These are phyloP conservation scores for Torrubiellomyces zombiae DNA, from an alignment of 2,329 filamentous ascomycete genomes.

Conservation along the genomic window DNA sequence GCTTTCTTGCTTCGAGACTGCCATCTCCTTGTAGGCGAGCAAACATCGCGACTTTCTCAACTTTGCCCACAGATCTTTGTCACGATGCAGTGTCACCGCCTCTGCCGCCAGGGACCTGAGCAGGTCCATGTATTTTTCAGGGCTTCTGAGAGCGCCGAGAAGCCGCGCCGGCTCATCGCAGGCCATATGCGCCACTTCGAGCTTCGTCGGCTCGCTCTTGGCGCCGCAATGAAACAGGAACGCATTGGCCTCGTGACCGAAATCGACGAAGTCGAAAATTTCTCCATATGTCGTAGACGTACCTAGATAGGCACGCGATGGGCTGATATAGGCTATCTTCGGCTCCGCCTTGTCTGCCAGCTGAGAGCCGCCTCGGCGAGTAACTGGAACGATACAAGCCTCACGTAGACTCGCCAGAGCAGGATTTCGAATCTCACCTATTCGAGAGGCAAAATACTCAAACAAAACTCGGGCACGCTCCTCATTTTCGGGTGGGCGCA, in stretches of 20 bases:
- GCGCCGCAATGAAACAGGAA: constrained; percentile 82
- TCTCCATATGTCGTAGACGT: constrained; percentile 54
- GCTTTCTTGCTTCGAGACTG: constrained; percentile 26
- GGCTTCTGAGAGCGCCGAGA: constrained; percentile 59
- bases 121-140: constrained; percentile 75
- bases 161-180: constrained; percentile 70
- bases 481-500: constrained; percentile 51
- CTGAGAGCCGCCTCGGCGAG: constrained; percentile 13
- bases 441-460: constrained; percentile 63
- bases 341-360: constrained; percentile 23
- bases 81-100: constrained; percentile 50
- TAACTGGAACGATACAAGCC: constrained; percentile 57
- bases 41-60: constrained; percentile 66
- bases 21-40: constrained; percentile 65
- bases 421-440: constrained; percentile 52
- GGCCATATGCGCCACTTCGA: constrained; percentile 71
- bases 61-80: constrained; percentile 60
- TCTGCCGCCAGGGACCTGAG: constrained; percentile 68
- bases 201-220: constrained; percentile 75
- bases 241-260: constrained; percentile 70
- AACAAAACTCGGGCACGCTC: constrained; percentile 57
- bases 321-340: constrained; percentile 31
- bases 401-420: constrained; percentile 43
- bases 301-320: constrained; percentile 68
- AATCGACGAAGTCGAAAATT: constrained; percentile 95